Base-by-base conservation (phyloP, 2,329 filamentous ascomycete species). In the Penicillium sumatraense region DNA sequence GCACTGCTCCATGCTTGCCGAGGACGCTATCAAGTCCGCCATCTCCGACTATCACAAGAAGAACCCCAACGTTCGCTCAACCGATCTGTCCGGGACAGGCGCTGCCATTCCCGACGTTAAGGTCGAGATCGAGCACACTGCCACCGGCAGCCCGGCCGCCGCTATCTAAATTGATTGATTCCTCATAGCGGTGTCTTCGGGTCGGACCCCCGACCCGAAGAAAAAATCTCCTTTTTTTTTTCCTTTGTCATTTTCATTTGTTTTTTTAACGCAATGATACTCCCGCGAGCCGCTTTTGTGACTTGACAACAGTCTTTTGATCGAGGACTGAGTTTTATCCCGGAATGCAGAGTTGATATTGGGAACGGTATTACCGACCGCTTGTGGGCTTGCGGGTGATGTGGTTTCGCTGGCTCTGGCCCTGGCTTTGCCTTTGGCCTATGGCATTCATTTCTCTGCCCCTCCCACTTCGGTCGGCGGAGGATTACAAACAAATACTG, bases 31-130 rank as follows among this genome's bases (percentile, higher is more conserved):
- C 83, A 95, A 95, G 78, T 91, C 89, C 33, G 91, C 91, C 64
- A 95, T 96, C 71, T 88, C 86, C 61, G 91, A 96, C 76, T 96
- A 95, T 81, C 91, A 93, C 80, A 90, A 86, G 71, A 95, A 96
- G 83, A 95, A 96, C 79, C 90, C 91, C 56, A 86, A 89, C 59
- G 86, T 86, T 31, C 84, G 85, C 68, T 71, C 81, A 54, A 96
- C 91, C 35, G 86, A 93, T 71, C 83, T 96, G 10, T 87, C 88
- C 52, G 90, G 91, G 64, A 93, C 89, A 23, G 85, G 81, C 51
- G 83, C 86, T 48, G 81, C 86, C 65, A 81, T 93, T 68, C 86
- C 89, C 77, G 58, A 82, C 68, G 64, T 82, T 70, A 57, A 81
- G 72, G 64, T 80, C 71, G 54, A 82, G 59, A 11, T 78, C 71